Evolutionary conservation across 805 yeast species (phyloP).

Genomic region (Teunomyces barrocoloradensis): DNA sequence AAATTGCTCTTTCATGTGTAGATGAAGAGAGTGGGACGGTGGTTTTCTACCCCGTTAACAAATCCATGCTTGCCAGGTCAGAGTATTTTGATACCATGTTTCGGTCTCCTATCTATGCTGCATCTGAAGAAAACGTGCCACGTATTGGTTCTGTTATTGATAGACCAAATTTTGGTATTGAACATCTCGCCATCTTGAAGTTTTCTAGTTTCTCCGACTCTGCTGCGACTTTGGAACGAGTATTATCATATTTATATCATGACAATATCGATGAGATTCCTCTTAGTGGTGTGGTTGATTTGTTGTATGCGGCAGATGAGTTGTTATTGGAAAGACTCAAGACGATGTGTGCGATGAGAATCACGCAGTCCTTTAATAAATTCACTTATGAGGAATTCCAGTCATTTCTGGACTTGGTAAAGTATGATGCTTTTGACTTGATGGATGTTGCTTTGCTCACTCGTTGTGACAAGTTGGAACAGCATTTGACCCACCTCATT

Average conservation of each 20-base stretch:
- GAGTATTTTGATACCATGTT: constrained; percentile 67
- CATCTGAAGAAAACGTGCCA: constrained; percentile 16
- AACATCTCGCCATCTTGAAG: constrained; percentile 26
- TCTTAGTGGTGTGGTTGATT: constrained; percentile 49
- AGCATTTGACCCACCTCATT: constrained; percentile 55
- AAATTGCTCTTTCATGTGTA: constrained; percentile 42
- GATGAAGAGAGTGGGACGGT: constrained; percentile 23
- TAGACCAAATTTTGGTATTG: constrained; percentile 7
- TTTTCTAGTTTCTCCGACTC: constrained; percentile 20
- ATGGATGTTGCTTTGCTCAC: constrained; percentile 68
- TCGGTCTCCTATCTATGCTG: constrained; percentile 37
- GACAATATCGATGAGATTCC: constrained; percentile 54
- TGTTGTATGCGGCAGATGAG: constrained; percentile 57
- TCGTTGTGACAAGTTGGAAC: constrained; percentile 61
- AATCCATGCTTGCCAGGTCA: constrained; percentile 57
- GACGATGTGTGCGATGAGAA: constrained; percentile 55
- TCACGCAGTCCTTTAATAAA: constrained; percentile 30
- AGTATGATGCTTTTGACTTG: constrained; percentile 51
- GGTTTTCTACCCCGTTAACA: constrained; percentile 59
- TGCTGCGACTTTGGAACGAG: constrained; percentile 43
- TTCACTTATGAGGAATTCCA: constrained; percentile 18
- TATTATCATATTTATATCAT: constrained; percentile 56
- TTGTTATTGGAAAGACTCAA: constrained; percentile 61
- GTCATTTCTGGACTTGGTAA: constrained; percentile 17
- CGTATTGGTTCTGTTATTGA: constrained; percentile 15